Evolutionary conservation across 2,329 filamentous ascomycete genomes (phyloP), one percentile per base, ranked within the genome.

Genomic region (Aspergillus carbonarius): DNA sequence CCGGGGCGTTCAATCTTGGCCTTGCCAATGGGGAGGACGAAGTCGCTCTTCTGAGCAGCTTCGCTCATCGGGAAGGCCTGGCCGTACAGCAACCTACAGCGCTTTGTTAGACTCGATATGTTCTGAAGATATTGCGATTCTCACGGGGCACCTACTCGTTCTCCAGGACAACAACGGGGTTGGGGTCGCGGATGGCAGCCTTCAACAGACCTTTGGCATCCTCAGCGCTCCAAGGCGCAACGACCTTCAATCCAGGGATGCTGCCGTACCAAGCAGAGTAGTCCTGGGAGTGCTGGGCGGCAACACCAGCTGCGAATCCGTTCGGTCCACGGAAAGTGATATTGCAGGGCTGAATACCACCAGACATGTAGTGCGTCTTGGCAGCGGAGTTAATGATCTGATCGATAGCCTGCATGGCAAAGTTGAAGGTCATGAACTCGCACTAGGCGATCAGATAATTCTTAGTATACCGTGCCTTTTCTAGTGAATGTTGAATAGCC

Each of bases 371-470:
- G 75, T 99, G 93, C 58, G 95, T 99, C 86, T 99, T 99, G 74
- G 92, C 95, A 70, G 84, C 95, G 51, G 93, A 98, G 88, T 99
- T 99, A 87, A 99, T 93, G 76, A 99, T 91, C 79, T 99, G 95
- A 78, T 99, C 95, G 79, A 99, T 99, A 76, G 95, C 92, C 83
- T 99, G 95, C 95, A 99, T 99, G 79, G 95, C 93, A 77, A 98
- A 98, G 87, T 99, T 99, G 88, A 96, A 98, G 73, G 95, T 99
- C 95, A 99, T 99, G 85, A 99, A 99, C 83, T 99, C 95, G 86
- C 90, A 95, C 91, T 95, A 63, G 3, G 30, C 62, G 47, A 18
- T 30, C 23, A 40, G 17, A 25, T 35, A 47, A 18, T 44, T 20
- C 30, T 35, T 50, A n/a, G 25, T 57, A 27, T 50, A 54, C 20